phyloP scores from a whole-genome alignment of 345 rosid genomes.

The Moricandia arvensis region DNA sequence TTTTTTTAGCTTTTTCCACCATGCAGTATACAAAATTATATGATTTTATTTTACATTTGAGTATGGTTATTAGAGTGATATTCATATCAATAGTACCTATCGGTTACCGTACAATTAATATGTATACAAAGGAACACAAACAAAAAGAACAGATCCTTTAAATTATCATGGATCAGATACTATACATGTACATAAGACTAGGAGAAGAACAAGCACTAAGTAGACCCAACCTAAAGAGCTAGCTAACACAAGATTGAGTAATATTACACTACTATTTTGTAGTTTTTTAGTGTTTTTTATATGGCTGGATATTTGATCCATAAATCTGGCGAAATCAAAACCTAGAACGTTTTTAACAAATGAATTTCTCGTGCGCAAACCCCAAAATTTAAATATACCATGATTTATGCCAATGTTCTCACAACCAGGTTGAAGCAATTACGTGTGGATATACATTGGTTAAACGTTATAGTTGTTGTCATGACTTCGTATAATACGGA shows the following conservation, averaged over 20 bases:
- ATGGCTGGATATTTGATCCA: background rate
- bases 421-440: background rate
- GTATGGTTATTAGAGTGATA: too few species aligned
- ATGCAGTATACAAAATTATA: background rate
- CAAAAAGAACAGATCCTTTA: background rate
- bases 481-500: background rate
- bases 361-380: background rate
- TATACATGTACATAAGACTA: background rate
- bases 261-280: background rate
- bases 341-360: background rate
- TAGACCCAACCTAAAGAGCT: slow-evolving; percentile 15
- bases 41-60: background rate
- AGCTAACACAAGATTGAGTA: background rate
- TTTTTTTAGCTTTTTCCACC: background rate
- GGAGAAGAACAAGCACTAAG: slow-evolving; percentile 14
- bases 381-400: background rate
- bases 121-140: background rate
- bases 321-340: background rate
- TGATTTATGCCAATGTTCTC: background rate
- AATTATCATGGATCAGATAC: background rate
- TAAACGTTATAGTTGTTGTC: background rate
- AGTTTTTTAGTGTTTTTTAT: background rate
- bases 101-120: background rate
- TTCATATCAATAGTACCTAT: background rate
- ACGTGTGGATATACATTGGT: background rate